Percentiles rank a stretch among this genome's conserved stretches.
Conservation (phyloP, 495 filamentous ascomycete species). For the Hypoxylon fuscum region DNA sequence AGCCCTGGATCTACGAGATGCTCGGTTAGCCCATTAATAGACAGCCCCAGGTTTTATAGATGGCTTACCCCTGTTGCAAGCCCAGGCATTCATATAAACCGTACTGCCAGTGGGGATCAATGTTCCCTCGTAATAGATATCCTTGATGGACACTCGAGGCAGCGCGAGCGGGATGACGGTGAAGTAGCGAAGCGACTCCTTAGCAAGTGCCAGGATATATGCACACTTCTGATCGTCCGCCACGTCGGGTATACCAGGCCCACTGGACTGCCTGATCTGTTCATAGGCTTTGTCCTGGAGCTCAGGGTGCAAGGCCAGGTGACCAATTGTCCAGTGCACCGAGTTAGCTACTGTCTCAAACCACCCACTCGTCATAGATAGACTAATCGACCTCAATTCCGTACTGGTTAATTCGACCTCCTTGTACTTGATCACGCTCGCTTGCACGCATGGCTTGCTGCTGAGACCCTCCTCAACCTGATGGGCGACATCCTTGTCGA, state of each 20-base stretch:
- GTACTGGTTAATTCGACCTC: constrained; percentile 65
- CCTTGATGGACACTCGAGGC: constrained; percentile 65
- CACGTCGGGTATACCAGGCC: constrained; percentile 58
- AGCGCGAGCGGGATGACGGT: constrained; percentile 68
- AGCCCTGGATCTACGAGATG: constrained; percentile 57
- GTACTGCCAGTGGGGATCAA: constrained; percentile 67
- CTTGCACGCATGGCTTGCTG: constrained; percentile 68
- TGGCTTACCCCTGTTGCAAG: constrained; percentile 63
- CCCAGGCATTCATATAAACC: constrained; percentile 70
- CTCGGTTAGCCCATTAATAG: background rate
- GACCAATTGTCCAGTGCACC: constrained; percentile 66
- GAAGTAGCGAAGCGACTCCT: constrained; percentile 66
- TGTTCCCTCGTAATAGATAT: constrained; percentile 63
- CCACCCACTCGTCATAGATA: constrained; percentile 69
- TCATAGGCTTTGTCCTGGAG: constrained; percentile 65
- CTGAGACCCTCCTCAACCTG: constrained; percentile 62
- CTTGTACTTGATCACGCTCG: constrained; percentile 67
- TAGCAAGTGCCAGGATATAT: constrained; percentile 65
- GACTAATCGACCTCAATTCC: constrained; percentile 66
- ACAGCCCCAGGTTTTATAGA: constrained; percentile 33
- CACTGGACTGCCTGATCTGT: constrained; percentile 63
- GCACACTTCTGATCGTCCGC: constrained; percentile 67
- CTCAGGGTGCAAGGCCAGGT: constrained; percentile 64
- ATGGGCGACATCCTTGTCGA: constrained; percentile 62
- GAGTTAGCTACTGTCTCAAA: constrained; percentile 69